phyloP scores from a whole-genome alignment of 78 protist genomes.

The Mastigamoeba balamuthi region DNA sequence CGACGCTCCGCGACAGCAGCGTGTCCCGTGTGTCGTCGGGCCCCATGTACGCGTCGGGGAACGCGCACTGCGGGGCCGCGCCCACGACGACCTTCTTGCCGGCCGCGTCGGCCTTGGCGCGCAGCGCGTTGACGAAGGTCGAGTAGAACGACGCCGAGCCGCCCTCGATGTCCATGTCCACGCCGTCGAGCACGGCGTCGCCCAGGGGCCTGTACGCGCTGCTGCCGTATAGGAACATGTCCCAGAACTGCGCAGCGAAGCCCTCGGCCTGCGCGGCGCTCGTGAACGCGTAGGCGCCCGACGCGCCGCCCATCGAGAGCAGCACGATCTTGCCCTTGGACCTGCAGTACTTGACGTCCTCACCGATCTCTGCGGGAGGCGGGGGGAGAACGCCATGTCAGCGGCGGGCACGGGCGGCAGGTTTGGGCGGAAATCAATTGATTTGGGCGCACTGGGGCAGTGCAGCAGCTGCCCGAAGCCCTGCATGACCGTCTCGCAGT shows the following conservation, averaged over 20 bases:
- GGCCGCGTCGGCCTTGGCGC: too few species aligned
- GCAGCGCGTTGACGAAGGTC: background rate
- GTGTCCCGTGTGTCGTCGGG: background rate
- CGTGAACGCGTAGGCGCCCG: background rate
- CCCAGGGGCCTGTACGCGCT: slow-evolving; percentile 16
- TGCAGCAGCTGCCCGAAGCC: too few species aligned
- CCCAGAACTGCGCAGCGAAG: slow-evolving; percentile 19
- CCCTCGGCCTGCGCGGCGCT: background rate
- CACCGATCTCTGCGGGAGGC: too few species aligned
- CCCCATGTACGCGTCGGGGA: slow-evolving; percentile 24
- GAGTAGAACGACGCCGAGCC: slow-evolving; percentile 1
- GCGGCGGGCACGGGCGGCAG: too few species aligned
- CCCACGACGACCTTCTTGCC: background rate
- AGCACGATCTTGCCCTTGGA: background rate
- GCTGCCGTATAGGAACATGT: slow-evolving; percentile 23
- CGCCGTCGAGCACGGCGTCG: slow-evolving; percentile 25
- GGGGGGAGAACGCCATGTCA: too few species aligned
- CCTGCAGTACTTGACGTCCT: background rate
- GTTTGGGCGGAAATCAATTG: too few species aligned
- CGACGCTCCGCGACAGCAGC: background rate
- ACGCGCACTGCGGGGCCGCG: slow-evolving; percentile 35
- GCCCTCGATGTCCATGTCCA: slow-evolving; percentile 26
- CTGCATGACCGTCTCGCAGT: too few species aligned
- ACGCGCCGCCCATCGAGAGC: background rate
- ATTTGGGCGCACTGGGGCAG: too few species aligned